phyloP scores from a whole-genome alignment of 2,329 filamentous ascomycete species.

The Penicillium sp. region DNA sequence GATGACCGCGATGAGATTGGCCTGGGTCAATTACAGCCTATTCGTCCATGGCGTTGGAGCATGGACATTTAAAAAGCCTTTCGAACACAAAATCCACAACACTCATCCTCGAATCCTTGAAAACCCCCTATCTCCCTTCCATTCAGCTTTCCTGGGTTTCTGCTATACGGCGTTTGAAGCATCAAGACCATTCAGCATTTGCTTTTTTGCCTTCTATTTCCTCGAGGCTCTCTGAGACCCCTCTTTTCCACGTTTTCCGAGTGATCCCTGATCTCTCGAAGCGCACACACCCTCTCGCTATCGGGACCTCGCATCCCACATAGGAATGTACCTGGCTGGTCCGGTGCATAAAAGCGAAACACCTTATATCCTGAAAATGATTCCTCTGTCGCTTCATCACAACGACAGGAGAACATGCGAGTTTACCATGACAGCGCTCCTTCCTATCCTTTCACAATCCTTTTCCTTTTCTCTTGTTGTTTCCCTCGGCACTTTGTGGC shows the following conservation, averaged over 20 bases:
- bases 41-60: slow-evolving; percentile 44
- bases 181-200: slow-evolving; percentile 20
- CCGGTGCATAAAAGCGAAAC: slow-evolving; percentile 13
- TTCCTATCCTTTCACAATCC: background rate
- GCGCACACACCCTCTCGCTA: background rate
- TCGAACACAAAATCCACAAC: slow-evolving; percentile 24
- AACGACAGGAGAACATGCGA: background rate
- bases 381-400: background rate
- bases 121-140: background rate
- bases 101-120: slow-evolving; percentile 41
- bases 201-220: slow-evolving; percentile 7
- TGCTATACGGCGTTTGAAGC: slow-evolving; percentile 19
- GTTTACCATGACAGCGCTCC: background rate
- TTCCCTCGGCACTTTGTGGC: background rate
- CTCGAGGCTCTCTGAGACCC: background rate
- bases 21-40: slow-evolving; percentile 33
- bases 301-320: background rate
- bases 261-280: background rate
- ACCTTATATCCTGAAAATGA: background rate
- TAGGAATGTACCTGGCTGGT: slow-evolving; percentile 19
- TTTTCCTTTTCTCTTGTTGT: slow-evolving; percentile 1
- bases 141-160: background rate
- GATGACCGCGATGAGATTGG: slow-evolving; percentile 29
- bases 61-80: slow-evolving; percentile 40
- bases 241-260: background rate